A percentile compares a stretch with the other conserved stretches of the same genome.
Conservation (phyloP, 495 filamentous ascomycete species). For the Trichoderma virens region DNA sequence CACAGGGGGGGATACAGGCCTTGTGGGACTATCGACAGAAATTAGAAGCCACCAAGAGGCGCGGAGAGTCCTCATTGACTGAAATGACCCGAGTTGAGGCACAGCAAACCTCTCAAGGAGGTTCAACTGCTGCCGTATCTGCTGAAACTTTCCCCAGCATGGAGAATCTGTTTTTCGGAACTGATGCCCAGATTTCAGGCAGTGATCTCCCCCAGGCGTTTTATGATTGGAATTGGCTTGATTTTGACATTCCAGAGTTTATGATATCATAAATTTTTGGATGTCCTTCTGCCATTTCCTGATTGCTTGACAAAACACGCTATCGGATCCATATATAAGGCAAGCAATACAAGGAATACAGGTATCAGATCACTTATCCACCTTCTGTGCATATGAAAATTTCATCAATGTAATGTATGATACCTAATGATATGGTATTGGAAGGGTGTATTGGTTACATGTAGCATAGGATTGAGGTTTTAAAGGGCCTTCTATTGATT, state of each 20-base stretch:
- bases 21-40: not conserved
- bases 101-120: not conserved
- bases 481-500: too few species aligned
- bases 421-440: too few species aligned
- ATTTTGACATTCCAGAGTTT: constrained; percentile 1
- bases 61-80: not conserved
- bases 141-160: not conserved
- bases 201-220: not conserved
- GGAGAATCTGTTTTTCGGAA: not conserved
- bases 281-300: not conserved
- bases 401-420: too few species aligned
- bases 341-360: too few species aligned
- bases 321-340: too few species aligned
- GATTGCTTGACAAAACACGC: too few species aligned
- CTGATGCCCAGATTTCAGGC: not conserved
- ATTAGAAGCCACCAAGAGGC: not conserved
- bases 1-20: not conserved
- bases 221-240: constrained; percentile 2
- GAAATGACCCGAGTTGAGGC: not conserved
- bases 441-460: too few species aligned
- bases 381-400: too few species aligned
- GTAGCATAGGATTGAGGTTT: too few species aligned
- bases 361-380: too few species aligned
- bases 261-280: not conserved
- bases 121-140: not conserved